Evolutionary conservation across 257 asterid species (phyloP).

Genomic region (Rauvolfia tetraphylla): DNA sequence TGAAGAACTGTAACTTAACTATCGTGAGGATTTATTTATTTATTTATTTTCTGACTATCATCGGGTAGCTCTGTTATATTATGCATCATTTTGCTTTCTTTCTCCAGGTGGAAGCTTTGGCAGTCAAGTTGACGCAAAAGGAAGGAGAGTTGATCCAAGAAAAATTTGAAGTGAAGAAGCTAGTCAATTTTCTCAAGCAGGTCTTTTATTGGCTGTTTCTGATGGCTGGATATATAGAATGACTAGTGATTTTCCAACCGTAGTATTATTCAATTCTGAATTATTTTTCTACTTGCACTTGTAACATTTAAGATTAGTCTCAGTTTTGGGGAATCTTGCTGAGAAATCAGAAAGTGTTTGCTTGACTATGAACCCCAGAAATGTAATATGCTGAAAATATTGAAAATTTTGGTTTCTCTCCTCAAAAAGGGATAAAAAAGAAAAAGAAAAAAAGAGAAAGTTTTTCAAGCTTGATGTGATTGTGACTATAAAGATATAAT

Average conservation of each 20-base stretch:
- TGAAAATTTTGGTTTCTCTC: not conserved
- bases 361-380: not conserved
- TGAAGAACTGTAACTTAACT: not conserved
- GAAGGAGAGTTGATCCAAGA: conserved; percentile 87
- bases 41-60: not conserved
- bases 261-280: not conserved
- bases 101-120: conserved; percentile 94
- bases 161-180: conserved; percentile 93
- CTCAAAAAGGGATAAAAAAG: no score
- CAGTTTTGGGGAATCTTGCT: not conserved
- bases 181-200: conserved; percentile 92
- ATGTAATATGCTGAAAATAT: not conserved
- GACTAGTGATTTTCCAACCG: not conserved
- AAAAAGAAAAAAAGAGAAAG: no score
- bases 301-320: not conserved
- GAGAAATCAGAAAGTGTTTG: not conserved
- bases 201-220: conserved; percentile 14
- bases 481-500: no score
- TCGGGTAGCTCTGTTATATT: not conserved
- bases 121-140: conserved; percentile 81
- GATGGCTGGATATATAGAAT: not conserved
- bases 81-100: not conserved
- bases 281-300: not conserved
- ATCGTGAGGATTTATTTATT: not conserved
- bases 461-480: no score